These are phyloP conservation scores for Penicillium goetzii DNA, from an alignment of 495 filamentous ascomycete genomes.

Conservation along the genomic window DNA sequence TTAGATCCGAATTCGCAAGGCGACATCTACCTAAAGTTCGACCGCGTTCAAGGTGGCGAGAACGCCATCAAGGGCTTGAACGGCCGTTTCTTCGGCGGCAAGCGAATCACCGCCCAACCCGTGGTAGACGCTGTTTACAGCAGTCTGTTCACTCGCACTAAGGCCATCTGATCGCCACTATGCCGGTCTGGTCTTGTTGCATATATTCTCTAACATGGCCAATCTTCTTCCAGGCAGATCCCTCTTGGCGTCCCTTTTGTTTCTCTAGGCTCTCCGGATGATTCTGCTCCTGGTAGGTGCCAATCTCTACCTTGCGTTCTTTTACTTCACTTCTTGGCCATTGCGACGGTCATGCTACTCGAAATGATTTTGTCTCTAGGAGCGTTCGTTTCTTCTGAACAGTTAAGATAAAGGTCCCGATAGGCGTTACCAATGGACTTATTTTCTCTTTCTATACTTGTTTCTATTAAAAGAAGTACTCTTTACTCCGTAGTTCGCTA, in stretches of 20 bases:
- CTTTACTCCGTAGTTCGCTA: neutral
- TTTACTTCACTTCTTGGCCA: slow-evolving; percentile 20
- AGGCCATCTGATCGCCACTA: slow-evolving; percentile 54
- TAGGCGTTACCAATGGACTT: slow-evolving; percentile 5
- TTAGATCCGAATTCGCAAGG: slow-evolving; percentile 91
- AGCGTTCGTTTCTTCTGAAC: slow-evolving; percentile 13
- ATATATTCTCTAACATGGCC: slow-evolving; percentile 21
- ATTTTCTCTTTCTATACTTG: neutral
- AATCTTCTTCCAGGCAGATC: slow-evolving; percentile 29
- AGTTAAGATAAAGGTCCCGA: neutral
- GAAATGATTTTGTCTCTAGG: slow-evolving; percentile 21
- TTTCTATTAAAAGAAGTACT: neutral
- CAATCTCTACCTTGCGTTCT: slow-evolving; percentile 34
- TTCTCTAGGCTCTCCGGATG: slow-evolving; percentile 34
- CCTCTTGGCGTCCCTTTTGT: slow-evolving; percentile 24
- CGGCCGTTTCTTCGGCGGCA: slow-evolving; percentile 90
- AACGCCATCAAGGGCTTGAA: slow-evolving; percentile 98
- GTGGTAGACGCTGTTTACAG: slow-evolving; percentile 98
- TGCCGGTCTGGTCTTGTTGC: neutral
- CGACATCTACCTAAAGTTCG: slow-evolving; percentile 98
- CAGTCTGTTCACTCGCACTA: slow-evolving; percentile 89
- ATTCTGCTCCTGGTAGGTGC: slow-evolving; percentile 52
- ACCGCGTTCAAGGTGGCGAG: slow-evolving; percentile 89
- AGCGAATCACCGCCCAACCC: slow-evolving; percentile 87
- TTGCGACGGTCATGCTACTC: slow-evolving; percentile 21